Conservation (phyloP, 495 filamentous ascomycete genomes). For the Zalerion maritima region DNA sequence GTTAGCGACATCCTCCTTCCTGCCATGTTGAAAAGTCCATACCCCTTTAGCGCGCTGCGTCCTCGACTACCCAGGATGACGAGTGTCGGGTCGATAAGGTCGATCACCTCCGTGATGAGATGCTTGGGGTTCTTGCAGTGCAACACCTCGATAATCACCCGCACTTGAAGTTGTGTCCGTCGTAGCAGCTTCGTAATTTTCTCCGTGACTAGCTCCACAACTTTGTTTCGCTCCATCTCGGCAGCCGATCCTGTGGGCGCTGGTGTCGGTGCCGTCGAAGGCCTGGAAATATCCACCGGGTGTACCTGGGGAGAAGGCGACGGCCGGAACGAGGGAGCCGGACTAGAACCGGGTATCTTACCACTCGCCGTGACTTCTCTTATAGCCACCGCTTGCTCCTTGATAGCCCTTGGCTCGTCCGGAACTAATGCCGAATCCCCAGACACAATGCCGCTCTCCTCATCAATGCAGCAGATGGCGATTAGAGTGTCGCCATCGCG, state of each 20-base stretch:
- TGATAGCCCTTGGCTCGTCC: constrained; percentile 46
- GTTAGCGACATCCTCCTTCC: constrained; percentile 2
- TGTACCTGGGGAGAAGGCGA: constrained; percentile 14
- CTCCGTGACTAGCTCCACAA: constrained; percentile 61
- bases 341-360: constrained; percentile 15
- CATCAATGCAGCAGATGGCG: constrained; percentile 80
- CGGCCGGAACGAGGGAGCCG: constrained; percentile 15
- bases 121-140: constrained; percentile 94
- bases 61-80: constrained; percentile 86
- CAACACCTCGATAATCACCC: constrained; percentile 85
- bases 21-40: constrained; percentile 25
- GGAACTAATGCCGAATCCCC: constrained; percentile 18
- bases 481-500: constrained; percentile 88
- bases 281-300: constrained; percentile 13
- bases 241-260: constrained; percentile 34
- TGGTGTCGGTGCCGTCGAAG: constrained; percentile 28
- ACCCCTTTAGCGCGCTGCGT: constrained; percentile 86
- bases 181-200: constrained; percentile 69
- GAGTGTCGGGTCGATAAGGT: constrained; percentile 78
- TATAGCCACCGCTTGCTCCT: constrained; percentile 50
- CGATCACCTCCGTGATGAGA: constrained; percentile 79
- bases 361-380: constrained; percentile 24
- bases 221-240: constrained; percentile 64
- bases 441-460: constrained; percentile 49
- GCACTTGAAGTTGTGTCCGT: constrained; percentile 81